Evolutionary conservation across 345 rosid genomes (phyloP).

Genomic region (Cardiospermum halicacabum): DNA sequence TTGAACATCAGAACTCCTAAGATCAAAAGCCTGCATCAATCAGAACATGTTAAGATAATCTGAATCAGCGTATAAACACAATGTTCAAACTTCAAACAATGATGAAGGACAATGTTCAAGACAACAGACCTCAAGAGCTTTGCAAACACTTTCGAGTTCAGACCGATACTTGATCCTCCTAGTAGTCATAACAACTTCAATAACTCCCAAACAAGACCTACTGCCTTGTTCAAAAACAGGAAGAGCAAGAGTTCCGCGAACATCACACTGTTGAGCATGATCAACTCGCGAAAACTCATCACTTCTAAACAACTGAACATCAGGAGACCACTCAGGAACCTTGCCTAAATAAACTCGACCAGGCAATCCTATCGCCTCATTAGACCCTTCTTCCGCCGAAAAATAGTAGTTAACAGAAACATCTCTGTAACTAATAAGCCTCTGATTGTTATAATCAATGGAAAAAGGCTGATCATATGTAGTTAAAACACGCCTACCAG

Average conservation of each 20-base stretch:
- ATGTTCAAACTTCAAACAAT: background rate
- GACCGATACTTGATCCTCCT: constrained; percentile 59
- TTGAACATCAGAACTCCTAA: constrained; percentile 52
- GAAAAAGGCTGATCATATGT: constrained; percentile 68
- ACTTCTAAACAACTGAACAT: constrained; percentile 78
- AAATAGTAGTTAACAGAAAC: constrained; percentile 73
- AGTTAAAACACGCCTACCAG: constrained; percentile 53
- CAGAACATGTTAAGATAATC: no score
- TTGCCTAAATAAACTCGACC: constrained; percentile 78
- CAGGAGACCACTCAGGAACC: constrained; percentile 97
- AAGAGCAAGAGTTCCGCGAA: constrained; percentile 82
- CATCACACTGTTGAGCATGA: constrained; percentile 69
- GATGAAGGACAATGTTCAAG: constrained; percentile 4
- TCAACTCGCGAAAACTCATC: constrained; percentile 77
- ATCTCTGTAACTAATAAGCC: constrained; percentile 68
- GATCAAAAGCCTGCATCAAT: constrained; percentile 73
- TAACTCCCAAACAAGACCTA: constrained; percentile 78
- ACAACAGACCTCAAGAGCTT: constrained; percentile 75
- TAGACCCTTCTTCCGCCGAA: constrained; percentile 63
- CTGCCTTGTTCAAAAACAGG: constrained; percentile 90
- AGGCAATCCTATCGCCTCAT: constrained; percentile 66
- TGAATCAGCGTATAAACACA: no score
- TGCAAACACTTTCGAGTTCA: constrained; percentile 80
- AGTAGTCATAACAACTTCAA: constrained; percentile 80
- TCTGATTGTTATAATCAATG: constrained; percentile 48